Evolutionary conservation across 208 protist species (phyloP), one percentile per base, ranked within the genome.

Genomic region (Trichomonas vaginalis): DNA sequence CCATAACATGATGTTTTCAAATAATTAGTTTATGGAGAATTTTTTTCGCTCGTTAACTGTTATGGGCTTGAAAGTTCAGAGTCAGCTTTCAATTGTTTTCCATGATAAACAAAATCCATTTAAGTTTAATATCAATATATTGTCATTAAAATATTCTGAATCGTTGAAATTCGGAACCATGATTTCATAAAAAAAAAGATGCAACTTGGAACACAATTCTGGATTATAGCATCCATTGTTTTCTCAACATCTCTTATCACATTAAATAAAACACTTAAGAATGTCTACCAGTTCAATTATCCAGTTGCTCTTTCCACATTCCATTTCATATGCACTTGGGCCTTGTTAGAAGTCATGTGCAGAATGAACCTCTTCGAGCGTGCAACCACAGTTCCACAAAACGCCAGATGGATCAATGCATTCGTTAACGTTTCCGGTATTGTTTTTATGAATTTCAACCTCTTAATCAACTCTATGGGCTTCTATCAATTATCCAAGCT

Each of bases 401-500:
- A 35, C 14, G 35, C 23, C 27, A 42, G 86, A 42, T 92, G 86
- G 86, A 17, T 48, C 0, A 35, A 48, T 35, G 86, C 45, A 2
- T 35, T 27, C 27, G 17, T 51, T 49, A 48, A 42, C 6, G 86
- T 92, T 4, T 17, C n/a, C 17, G 86, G 86, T 39, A 45, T 95
- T 40, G 48, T 87, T 37, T 95, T 95, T 37, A 95, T 95, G 95
- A 95, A 95, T 51, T 95, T 95, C 37, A 95, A 95, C 37, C 95
- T 95, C 51, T 27, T n/a, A 9, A 56, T 62, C 14, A 95, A 95
- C 46, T 95, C 95, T 39, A 48, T 95, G 0, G 95, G 95, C 3
- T 95, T 95, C 51, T 95, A 95, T 40, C 95, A 95, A 61, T 48
- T 95, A 15, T 95, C 95, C 0, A 95, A 95, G 51, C 15, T 95